Evolutionary conservation across 345 rosid species (phyloP), one percentile per base, ranked within the genome.

Genomic region (Psidium friedrichsthalianum): DNA sequence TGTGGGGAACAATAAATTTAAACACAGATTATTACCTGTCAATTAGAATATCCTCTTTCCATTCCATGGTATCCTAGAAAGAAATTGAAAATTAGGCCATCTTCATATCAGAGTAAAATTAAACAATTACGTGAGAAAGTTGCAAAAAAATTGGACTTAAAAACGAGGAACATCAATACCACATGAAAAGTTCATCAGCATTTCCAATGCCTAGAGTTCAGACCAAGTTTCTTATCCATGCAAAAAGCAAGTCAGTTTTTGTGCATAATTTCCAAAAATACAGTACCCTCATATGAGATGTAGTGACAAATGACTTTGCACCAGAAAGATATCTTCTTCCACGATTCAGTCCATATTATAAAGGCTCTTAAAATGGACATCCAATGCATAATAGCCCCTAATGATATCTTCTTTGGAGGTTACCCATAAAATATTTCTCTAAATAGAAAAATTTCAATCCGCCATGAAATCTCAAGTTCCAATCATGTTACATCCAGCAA

Each of bases 21-120:
- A 69, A 69, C 24, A 69, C 44, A 32, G 12, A 69, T 32, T 69
- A 74, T 69, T 44, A 95, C 96, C 96, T 94, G 90, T 96, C 98
- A 87, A 96, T 95, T 90, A 94, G 86, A 40, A 94, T 90, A 90
- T 94, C 98, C 69, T 94, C 92, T 83, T 95, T 95, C 87, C 99
- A 61, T 96, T 95, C 99, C 99, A 95, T 58, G 98, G 97, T 27
- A 96, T 96, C 94, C 98, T 96, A 85, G 81, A 51, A 44, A 42
- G 49, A 82, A 82, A 53, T n/a, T 86, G 61, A 20, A 29, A 8
- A 56, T 81, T 85, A 61, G 52, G 15, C 44, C 51, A 57, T 16
- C 76, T 32, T 32, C 78, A 69, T 18, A 18, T 32, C 78, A 69
- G 44, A 69, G 44, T 69, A 69, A 69, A 69, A 69, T 69, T 69